Evolutionary conservation across 495 filamentous ascomycete species (phyloP).

Genomic region (Bacidia gigantensis): DNA sequence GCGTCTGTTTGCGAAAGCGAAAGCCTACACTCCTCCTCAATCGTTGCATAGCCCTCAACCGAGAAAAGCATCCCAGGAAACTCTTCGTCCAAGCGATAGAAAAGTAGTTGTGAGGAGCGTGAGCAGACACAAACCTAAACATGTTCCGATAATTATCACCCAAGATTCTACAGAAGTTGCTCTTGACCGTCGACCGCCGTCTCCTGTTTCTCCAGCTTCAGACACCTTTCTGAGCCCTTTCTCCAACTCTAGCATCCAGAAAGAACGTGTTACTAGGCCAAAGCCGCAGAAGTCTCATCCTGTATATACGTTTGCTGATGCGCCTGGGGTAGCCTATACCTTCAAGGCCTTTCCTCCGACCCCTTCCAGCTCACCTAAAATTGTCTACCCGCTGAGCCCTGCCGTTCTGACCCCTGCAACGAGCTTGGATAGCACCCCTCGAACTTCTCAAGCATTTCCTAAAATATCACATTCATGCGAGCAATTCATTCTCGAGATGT

Average conservation of each 20-base stretch:
- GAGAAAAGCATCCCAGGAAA: conserved; percentile 1
- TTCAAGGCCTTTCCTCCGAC: not conserved
- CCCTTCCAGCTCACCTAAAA: not conserved
- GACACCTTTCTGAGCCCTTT: not conserved
- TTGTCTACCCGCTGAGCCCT: not conserved
- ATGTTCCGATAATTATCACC: conserved; percentile 16
- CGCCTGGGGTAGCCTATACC: not conserved
- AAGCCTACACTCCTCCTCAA: not conserved
- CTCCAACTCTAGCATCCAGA: not conserved
- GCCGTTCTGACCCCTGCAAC: conserved; percentile 12
- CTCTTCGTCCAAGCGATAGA: not conserved
- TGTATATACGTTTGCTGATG: not conserved
- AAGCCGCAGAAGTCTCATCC: not conserved
- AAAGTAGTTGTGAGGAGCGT: conserved; percentile 6
- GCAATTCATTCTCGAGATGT: conserved; percentile 13
- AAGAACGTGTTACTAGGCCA: not conserved
- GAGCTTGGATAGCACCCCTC: conserved; percentile 13
- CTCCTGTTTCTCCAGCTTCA: conserved; percentile 1
- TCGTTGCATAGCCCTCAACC: not conserved
- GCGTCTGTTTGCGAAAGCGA: not conserved
- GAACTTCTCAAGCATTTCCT: conserved; percentile 3
- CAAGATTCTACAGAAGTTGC: conserved; percentile 12
- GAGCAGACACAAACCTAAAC: conserved; percentile 12
- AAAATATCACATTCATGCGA: conserved; percentile 14
- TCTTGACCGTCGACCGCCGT: conserved; percentile 11